Conservation (phyloP, 495 filamentous ascomycete species). For the Talaromyces trachyspermus region DNA sequence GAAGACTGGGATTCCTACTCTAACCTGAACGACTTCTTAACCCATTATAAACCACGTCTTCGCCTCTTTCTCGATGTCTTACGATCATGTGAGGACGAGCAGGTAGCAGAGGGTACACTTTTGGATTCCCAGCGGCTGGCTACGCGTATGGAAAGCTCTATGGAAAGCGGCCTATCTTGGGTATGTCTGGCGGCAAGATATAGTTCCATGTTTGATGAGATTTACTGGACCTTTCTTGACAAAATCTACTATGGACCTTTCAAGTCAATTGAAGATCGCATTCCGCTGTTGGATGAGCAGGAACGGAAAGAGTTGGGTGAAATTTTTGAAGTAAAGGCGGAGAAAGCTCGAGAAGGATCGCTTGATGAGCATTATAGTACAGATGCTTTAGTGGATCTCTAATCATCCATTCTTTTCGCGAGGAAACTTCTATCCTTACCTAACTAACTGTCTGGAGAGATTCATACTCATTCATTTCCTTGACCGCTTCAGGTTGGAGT, state of each 20-base stretch:
- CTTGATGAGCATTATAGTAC: too few species aligned
- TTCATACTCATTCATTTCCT: too few species aligned
- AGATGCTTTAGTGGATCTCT: too few species aligned
- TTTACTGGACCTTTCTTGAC: conserved; percentile 13
- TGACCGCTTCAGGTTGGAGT: too few species aligned
- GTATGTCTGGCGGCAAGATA: conserved; percentile 12
- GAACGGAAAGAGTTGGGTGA: conserved; percentile 10
- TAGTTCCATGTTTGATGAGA: conserved; percentile 12
- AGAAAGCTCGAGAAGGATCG: conserved; percentile 9
- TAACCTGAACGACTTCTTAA: not conserved
- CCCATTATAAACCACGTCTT: conserved; percentile 1
- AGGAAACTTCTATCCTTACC: too few species aligned
- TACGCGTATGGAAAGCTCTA: conserved; percentile 12
- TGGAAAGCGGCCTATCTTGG: conserved; percentile 14
- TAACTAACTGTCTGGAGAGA: too few species aligned
- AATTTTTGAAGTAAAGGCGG: conserved; percentile 6
- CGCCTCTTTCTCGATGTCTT: conserved; percentile 11
- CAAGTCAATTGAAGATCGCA: conserved; percentile 1
- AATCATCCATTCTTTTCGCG: too few species aligned
- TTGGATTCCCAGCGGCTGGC: conserved; percentile 11
- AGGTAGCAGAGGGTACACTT: conserved; percentile 1
- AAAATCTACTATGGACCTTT: conserved; percentile 10
- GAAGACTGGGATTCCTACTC: conserved; percentile 11
- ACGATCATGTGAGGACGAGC: conserved; percentile 6
- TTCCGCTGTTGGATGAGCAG: conserved; percentile 6